Evolutionary conservation across 2,329 filamentous ascomycete genomes (phyloP).

Genomic region (Xylariaceae sp.): DNA sequence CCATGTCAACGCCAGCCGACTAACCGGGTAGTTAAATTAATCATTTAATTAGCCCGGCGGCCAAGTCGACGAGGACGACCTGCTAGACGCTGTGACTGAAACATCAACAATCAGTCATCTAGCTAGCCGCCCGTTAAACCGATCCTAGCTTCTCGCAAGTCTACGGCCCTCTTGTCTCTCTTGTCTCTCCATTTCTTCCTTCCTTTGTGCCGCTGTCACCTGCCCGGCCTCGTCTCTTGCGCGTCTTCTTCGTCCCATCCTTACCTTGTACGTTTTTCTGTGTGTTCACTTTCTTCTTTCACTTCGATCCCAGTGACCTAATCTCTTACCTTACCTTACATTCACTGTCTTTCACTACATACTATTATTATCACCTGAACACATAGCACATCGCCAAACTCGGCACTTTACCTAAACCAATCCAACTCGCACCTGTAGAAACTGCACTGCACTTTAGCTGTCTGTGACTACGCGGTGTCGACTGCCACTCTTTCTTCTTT

Average conservation of each 20-base stretch:
- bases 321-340: background rate
- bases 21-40: constrained; percentile 1
- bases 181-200: constrained; percentile 7
- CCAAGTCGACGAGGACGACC: constrained; percentile 1
- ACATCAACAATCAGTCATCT: constrained; percentile 12
- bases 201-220: constrained; percentile 8
- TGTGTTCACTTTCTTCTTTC: constrained; percentile 1
- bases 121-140: constrained; percentile 11
- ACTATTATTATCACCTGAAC: background rate
- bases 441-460: background rate
- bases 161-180: constrained; percentile 15
- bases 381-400: background rate
- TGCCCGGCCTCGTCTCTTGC: constrained; percentile 2
- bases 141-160: constrained; percentile 12
- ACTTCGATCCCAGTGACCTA: background rate
- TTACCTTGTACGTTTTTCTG: constrained; percentile 4
- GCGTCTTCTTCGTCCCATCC: constrained; percentile 4
- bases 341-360: background rate
- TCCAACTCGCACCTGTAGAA: constrained; percentile 6
- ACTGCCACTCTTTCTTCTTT: constrained; percentile 11
- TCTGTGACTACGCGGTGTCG: background rate
- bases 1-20: background rate
- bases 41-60: constrained; percentile 1
- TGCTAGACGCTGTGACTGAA: constrained; percentile 9
- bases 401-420: background rate